Evolutionary conservation across 2,329 filamentous ascomycete species (phyloP).

Genomic region (Trichoderma sp.): DNA sequence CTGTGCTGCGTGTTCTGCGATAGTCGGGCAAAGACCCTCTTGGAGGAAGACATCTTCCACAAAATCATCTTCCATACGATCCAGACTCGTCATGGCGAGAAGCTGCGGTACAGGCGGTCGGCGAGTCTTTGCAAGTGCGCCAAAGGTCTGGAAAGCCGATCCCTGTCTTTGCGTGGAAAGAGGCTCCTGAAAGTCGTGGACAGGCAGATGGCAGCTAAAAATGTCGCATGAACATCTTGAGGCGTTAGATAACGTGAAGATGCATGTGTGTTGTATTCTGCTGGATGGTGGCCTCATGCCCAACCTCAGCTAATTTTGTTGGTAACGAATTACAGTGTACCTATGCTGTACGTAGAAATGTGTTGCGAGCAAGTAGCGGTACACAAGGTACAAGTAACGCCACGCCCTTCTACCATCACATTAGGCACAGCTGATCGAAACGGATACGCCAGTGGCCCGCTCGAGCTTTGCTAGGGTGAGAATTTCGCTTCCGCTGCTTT

Average conservation of each 20-base stretch:
- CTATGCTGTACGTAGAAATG: not conserved
- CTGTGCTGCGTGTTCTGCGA: not conserved
- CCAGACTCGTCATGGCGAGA: not conserved
- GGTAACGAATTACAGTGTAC: not conserved
- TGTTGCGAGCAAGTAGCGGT: not conserved
- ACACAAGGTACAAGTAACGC: not conserved
- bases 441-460: too few relatives aligned
- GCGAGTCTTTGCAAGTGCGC: not conserved
- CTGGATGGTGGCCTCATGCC: not conserved
- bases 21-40: constrained; percentile 8
- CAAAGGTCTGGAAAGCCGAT: not conserved
- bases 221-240: not conserved
- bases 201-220: not conserved
- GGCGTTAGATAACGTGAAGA: not conserved
- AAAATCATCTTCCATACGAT: not conserved
- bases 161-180: not conserved
- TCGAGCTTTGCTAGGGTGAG: not conserved
- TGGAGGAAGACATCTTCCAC: constrained; percentile 11
- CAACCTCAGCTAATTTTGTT: not conserved
- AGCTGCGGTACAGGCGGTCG: not conserved
- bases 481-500: not conserved
- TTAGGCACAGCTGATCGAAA: too few relatives aligned
- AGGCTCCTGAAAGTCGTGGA: not conserved
- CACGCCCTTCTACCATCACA: too few relatives aligned
- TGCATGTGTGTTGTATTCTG: not conserved